Evolutionary conservation across 768 basidiomycete species (phyloP).

Genomic region (Kwoniella dejecticola): DNA sequence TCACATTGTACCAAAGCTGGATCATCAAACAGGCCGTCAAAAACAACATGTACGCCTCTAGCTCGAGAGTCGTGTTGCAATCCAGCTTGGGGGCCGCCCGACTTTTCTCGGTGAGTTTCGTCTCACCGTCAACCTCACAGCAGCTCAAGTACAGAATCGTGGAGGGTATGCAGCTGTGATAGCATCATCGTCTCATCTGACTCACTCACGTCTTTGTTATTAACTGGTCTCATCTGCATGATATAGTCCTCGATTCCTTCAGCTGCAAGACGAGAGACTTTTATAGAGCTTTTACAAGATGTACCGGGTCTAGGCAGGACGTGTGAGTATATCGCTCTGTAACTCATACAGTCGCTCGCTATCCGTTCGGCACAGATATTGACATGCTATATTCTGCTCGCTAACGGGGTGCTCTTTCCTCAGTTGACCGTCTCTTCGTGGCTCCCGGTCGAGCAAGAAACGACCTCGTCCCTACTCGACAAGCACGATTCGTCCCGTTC

Average conservation of each 20-base stretch:
- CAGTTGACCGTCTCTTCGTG: slow-evolving; percentile 38
- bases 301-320: slow-evolving; percentile 34
- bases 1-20: no score
- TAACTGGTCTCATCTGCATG: no score
- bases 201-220: no score
- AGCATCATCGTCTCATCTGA: not conserved
- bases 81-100: slow-evolving; percentile 1
- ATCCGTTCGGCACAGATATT: not conserved
- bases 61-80: slow-evolving; percentile 10
- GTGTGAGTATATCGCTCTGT: slow-evolving; percentile 21
- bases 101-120: slow-evolving; percentile 15
- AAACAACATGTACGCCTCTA: slow-evolving; percentile 23
- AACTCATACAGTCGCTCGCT: not conserved
- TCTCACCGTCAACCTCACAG: not conserved
- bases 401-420: not conserved
- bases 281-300: slow-evolving; percentile 40
- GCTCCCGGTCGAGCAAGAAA: slow-evolving; percentile 42
- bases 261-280: slow-evolving; percentile 22
- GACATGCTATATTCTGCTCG: no score
- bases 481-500: slow-evolving; percentile 39
- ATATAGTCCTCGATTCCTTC: slow-evolving; percentile 18
- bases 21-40: not conserved
- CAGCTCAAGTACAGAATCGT: not conserved
- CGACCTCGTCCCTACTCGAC: slow-evolving; percentile 33
- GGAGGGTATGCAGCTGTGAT: not conserved